Conservation (phyloP, 1,284 basidiomycete genomes). For the Trichosporon asahii region DNA sequence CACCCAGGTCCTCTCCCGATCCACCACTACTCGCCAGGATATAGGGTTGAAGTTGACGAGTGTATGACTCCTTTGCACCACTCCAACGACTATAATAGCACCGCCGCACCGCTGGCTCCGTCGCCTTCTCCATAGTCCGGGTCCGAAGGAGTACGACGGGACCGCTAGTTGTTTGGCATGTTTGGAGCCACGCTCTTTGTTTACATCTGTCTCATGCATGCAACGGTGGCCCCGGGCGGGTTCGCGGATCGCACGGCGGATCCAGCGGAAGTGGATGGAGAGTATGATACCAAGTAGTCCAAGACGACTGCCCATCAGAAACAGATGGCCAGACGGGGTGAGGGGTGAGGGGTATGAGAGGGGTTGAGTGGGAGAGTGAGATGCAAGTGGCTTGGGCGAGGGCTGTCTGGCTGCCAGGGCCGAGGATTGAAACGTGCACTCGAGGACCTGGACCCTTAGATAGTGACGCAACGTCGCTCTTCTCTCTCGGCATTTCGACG, state of each 20-base stretch:
- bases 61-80: neutral
- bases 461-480: constrained; percentile 3
- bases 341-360: too few relatives aligned
- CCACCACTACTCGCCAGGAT: neutral
- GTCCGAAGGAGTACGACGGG: neutral
- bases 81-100: neutral
- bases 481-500: neutral
- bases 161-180: neutral
- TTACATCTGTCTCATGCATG: neutral
- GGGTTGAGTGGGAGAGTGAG: neutral
- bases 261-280: neutral
- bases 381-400: neutral
- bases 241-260: neutral
- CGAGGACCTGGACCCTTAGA: neutral
- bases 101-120: neutral
- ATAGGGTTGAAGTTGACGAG: neutral
- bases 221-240: neutral
- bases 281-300: neutral
- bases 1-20: too few relatives aligned
- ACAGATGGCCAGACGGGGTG: neutral
- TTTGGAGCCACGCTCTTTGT: neutral
- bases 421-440: constrained; percentile 2
- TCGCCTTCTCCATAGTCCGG: neutral
- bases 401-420: neutral
- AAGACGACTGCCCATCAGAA: neutral